Conservation (phyloP, 2,329 filamentous ascomycete genomes). For the Achaetomium macrosporum region DNA sequence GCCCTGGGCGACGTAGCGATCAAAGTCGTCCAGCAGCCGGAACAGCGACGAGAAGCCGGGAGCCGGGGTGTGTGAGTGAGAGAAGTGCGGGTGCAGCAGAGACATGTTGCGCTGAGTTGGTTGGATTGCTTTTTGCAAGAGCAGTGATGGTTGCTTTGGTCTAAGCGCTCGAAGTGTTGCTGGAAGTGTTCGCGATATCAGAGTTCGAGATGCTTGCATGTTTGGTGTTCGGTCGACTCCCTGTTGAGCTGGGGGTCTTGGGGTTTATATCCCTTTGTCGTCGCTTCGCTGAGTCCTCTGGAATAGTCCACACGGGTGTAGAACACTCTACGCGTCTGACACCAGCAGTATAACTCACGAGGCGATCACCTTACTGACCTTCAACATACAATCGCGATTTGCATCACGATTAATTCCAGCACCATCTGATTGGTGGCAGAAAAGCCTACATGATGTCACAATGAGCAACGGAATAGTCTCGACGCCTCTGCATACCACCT, state of each 20-base stretch:
- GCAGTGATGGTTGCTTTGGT: background rate
- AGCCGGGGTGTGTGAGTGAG: background rate
- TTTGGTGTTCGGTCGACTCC: background rate
- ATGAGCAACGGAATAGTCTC: too few relatives aligned
- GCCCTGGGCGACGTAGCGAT: conserved; percentile 43
- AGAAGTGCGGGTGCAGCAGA: conserved; percentile 18
- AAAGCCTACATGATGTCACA: too few relatives aligned
- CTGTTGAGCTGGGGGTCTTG: background rate
- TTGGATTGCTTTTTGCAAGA: background rate
- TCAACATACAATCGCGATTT: too few relatives aligned
- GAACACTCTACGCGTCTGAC: too few relatives aligned
- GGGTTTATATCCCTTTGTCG: background rate
- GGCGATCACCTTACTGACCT: too few relatives aligned
- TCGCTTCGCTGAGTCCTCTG: background rate
- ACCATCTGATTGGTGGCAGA: too few relatives aligned
- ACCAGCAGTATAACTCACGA: too few relatives aligned
- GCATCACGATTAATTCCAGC: too few relatives aligned
- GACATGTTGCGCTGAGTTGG: conserved; percentile 14
- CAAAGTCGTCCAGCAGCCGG: conserved; percentile 59
- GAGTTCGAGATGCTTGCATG: conserved; percentile 7
- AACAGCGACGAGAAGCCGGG: conserved; percentile 49
- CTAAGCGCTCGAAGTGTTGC: background rate
- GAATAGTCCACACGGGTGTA: too few relatives aligned
- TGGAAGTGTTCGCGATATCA: background rate
- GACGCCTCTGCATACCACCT: too few relatives aligned